Percentiles rank a stretch among this genome's conserved stretches.
These are phyloP conservation scores for Aspergillus aculeatinus DNA, from an alignment of 2,329 filamentous ascomycete genomes.

Conservation along the genomic window DNA sequence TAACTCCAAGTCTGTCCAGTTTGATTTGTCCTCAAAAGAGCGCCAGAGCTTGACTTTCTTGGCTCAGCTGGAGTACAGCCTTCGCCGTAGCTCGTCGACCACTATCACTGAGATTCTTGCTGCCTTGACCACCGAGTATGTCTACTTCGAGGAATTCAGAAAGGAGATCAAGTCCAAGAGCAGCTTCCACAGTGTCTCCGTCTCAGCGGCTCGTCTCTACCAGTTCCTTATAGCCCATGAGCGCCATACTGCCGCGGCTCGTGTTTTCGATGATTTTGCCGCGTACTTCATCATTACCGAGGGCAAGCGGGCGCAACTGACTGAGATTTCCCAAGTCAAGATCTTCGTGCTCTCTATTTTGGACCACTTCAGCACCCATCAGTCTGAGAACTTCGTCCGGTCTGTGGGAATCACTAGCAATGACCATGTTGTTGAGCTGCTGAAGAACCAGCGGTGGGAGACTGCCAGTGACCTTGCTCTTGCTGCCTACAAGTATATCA, in stretches of 20 bases:
- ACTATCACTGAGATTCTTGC: slow-evolving; percentile 46
- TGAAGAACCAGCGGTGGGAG: slow-evolving; percentile 31
- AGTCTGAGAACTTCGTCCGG: slow-evolving; percentile 35
- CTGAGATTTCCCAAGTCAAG: slow-evolving; percentile 28
- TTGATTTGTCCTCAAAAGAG: slow-evolving; percentile 36
- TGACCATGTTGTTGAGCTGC: slow-evolving; percentile 28
- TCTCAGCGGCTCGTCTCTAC: slow-evolving; percentile 37
- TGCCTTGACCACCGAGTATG: slow-evolving; percentile 44
- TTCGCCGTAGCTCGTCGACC: slow-evolving; percentile 24
- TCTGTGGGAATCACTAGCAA: slow-evolving; percentile 40
- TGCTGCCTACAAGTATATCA: slow-evolving; percentile 36
- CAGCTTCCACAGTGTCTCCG: slow-evolving; percentile 38
- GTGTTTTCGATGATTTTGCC: slow-evolving; percentile 32
- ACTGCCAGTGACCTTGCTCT: slow-evolving; percentile 35
- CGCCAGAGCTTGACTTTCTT: slow-evolving; percentile 46
- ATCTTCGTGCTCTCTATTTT: slow-evolving; percentile 35
- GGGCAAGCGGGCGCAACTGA: slow-evolving; percentile 29
- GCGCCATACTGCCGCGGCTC: slow-evolving; percentile 24
- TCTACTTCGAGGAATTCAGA: slow-evolving; percentile 43
- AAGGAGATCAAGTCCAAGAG: slow-evolving; percentile 39
- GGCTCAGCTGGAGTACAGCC: slow-evolving; percentile 46
- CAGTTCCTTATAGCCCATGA: slow-evolving; percentile 29
- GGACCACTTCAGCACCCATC: slow-evolving; percentile 36
- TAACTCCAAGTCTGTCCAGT: slow-evolving; percentile 30
- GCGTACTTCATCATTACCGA: slow-evolving; percentile 35